Percentiles rank a stretch among this genome's conserved stretches.
Evolutionary conservation across 805 yeast species (phyloP).

Genomic region (Hanseniaspora occidentalis): DNA sequence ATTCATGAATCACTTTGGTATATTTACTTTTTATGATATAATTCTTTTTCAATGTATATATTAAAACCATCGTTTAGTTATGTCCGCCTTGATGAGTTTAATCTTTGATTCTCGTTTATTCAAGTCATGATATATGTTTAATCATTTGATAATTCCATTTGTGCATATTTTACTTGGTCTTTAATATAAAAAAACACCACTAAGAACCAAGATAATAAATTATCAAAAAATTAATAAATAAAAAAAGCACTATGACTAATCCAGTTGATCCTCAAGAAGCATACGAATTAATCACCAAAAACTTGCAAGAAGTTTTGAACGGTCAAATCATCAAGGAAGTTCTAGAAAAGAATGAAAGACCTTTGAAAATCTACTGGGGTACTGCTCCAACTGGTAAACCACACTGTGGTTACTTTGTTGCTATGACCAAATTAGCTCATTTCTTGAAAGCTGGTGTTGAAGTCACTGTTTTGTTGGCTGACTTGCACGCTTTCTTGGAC

Average conservation of each 20-base stretch:
- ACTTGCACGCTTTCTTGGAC: slow-evolving; percentile 91
- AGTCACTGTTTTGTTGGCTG: slow-evolving; percentile 84
- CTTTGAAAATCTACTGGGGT: slow-evolving; percentile 92
- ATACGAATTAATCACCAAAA: slow-evolving; percentile 65
- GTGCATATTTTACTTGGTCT: background rate
- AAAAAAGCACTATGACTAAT: slow-evolving; percentile 8
- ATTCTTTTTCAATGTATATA: too few relatives aligned
- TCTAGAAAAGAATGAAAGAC: slow-evolving; percentile 68
- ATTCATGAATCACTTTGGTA: too few relatives aligned
- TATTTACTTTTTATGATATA: too few relatives aligned
- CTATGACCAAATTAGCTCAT: slow-evolving; percentile 94
- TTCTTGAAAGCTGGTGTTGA: slow-evolving; percentile 93
- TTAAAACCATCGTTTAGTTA: too few relatives aligned
- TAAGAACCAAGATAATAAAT: background rate
- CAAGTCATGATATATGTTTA: background rate
- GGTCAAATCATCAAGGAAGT: slow-evolving; percentile 77
- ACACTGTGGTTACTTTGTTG: slow-evolving; percentile 97
- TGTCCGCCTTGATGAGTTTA: too few relatives aligned
- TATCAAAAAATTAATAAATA: background rate
- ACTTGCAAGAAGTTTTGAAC: slow-evolving; percentile 85
- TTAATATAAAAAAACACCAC: background rate
- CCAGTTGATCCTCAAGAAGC: slow-evolving; percentile 44
- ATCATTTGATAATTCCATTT: background rate
- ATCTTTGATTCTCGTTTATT: background rate
- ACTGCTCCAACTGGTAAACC: slow-evolving; percentile 99